Evolutionary conservation across 1,284 basidiomycete species (phyloP), one percentile per base, ranked within the genome.

Genomic region (Stygiomarasmius scandens): DNA sequence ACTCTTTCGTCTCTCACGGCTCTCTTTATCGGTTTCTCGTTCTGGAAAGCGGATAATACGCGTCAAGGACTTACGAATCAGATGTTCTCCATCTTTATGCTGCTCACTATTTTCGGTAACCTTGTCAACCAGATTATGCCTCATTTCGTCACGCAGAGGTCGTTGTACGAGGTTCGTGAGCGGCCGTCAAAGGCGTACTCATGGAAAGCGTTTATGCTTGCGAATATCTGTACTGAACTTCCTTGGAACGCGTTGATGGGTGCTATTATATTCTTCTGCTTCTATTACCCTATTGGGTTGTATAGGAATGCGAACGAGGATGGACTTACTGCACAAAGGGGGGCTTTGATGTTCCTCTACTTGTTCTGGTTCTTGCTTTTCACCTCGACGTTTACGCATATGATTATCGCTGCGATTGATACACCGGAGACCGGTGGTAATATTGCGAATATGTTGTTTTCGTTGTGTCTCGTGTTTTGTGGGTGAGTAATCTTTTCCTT

Each of bases 131-230:
- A 69, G 52, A 70, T 70, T 49, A 65, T 68, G 64, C 67, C 67
- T 16, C 67, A 69, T 19, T 71, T 70, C 52, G 65, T 70, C 38
- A 63, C 64, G 22, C 66, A 68, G 16, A 73, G 77, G 2, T 63
- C 73, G 8, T 72, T 92, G 14, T 93, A 89, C 69, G 88, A 92
- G 67, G 83, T 85, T 12, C 82, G 90, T 32, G 91, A 93, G 69
- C 81, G 85, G 1, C 80, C 88, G 0, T 83, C 83, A 56, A 83
- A 85, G 66, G 91, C 92, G 67, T 96, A 95, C 75, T 85, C 84
- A 52, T 96, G 94, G 94, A 78, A 85, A 6, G 85, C 90, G 1
- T 81, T 95, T 47, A 68, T 87, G 48, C 78, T 84, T 0, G 76
- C 85, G 0, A 87, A 89, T 61, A 77, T 90, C 56, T 64, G 86